phyloP scores from a whole-genome alignment of 2,329 filamentous ascomycete species.

The Verticillium tricorpus region DNA sequence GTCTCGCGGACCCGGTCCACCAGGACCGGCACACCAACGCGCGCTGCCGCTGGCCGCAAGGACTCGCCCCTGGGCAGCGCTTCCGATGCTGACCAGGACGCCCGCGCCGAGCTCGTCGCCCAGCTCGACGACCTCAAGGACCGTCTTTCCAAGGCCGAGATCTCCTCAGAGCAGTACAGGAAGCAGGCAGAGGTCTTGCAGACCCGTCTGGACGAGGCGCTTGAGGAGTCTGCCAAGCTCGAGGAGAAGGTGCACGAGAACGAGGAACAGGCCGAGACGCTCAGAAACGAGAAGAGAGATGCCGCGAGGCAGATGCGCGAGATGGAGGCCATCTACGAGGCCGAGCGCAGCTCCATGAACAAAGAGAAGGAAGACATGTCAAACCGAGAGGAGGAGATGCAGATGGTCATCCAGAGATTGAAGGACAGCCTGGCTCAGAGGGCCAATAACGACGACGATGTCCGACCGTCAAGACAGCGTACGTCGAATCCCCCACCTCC shows the following conservation, averaged over 20 bases:
- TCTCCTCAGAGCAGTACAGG: conserved; percentile 69
- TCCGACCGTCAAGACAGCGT: conserved; percentile 55
- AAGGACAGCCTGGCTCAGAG: conserved; percentile 85
- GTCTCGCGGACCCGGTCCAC: conserved; percentile 59
- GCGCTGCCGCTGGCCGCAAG: conserved; percentile 62
- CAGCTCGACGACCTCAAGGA: conserved; percentile 81
- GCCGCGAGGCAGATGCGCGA: conserved; percentile 79
- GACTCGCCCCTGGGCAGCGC: conserved; percentile 39
- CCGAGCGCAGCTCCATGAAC: conserved; percentile 78
- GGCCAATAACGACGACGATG: conserved; percentile 47
- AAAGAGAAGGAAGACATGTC: conserved; percentile 89
- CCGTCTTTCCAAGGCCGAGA: conserved; percentile 76
- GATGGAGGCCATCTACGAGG: conserved; percentile 88
- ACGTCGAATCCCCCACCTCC: conserved; percentile 20
- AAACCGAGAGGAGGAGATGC: conserved; percentile 84
- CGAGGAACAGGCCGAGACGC: conserved; percentile 74
- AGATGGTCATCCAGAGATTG: conserved; percentile 81
- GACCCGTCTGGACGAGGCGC: conserved; percentile 77
- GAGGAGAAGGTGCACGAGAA: conserved; percentile 86
- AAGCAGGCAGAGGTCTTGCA: conserved; percentile 85
- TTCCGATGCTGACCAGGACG: conserved; percentile 61
- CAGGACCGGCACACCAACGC: conserved; percentile 60
- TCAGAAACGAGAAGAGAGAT: conserved; percentile 84
- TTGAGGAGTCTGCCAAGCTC: conserved; percentile 76
- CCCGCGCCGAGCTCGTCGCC: conserved; percentile 73